phyloP scores from a whole-genome alignment of 2,329 filamentous ascomycete genomes.

The Ascochyta rabiei region DNA sequence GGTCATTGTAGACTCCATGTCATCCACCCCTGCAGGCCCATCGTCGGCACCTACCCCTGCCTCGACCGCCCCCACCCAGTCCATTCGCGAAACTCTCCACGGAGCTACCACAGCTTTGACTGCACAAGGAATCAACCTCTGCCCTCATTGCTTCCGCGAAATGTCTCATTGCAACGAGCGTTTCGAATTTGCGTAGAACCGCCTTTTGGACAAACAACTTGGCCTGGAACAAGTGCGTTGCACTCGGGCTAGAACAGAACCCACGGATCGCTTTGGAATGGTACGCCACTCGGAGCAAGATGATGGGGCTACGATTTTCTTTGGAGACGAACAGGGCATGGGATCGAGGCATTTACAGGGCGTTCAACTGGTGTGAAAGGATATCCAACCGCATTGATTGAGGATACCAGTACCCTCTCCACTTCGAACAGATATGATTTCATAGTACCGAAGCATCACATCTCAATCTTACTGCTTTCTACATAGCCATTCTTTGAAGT shows the following conservation, averaged over 20 bases:
- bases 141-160: slow-evolving; percentile 37
- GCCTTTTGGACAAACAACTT: neutral
- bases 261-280: neutral
- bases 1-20: slow-evolving; percentile 24
- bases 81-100: slow-evolving; percentile 31
- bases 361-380: neutral
- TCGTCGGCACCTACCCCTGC: slow-evolving; percentile 30
- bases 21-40: slow-evolving; percentile 32
- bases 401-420: neutral
- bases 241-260: neutral
- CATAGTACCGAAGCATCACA: neutral
- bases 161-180: slow-evolving; percentile 35
- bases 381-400: neutral
- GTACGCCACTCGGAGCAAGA: neutral
- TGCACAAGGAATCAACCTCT: slow-evolving; percentile 32
- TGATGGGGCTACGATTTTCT: slow-evolving; percentile 12
- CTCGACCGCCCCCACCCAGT: slow-evolving; percentile 18
- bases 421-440: neutral
- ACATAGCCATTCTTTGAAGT: neutral
- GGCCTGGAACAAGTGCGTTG: neutral
- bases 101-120: slow-evolving; percentile 28
- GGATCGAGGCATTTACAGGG: slow-evolving; percentile 8
- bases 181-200: slow-evolving; percentile 31
- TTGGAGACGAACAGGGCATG: slow-evolving; percentile 3
- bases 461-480: neutral